These are phyloP conservation scores for Ustilago shanxiensis DNA, from an alignment of 1,284 basidiomycete genomes.

Conservation along the genomic window DNA sequence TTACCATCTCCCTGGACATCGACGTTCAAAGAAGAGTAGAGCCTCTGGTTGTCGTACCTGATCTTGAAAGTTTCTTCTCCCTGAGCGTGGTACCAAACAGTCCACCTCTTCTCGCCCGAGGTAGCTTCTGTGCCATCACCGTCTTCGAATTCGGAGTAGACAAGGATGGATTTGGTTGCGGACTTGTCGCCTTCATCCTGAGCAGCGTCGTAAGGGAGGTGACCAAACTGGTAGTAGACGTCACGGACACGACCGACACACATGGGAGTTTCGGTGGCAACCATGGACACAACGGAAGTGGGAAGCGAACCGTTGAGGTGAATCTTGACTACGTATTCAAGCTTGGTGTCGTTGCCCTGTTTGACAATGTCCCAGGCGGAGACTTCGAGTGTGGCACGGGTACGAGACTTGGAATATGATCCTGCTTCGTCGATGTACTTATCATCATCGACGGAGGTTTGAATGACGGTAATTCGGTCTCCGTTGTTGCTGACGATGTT, in stretches of 20 bases:
- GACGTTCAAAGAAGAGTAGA: constrained; percentile 55
- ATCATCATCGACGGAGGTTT: constrained; percentile 58
- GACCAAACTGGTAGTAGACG: constrained; percentile 54
- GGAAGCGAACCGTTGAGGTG: constrained; percentile 62
- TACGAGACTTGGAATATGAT: constrained; percentile 58
- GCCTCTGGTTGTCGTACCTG: constrained; percentile 54
- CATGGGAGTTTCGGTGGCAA: constrained; percentile 65
- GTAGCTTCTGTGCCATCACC: constrained; percentile 56
- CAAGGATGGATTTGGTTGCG: constrained; percentile 30
- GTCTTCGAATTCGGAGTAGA: constrained; percentile 56
- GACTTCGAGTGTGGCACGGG: constrained; percentile 61
- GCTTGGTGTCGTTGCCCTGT: constrained; percentile 55
- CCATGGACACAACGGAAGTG: constrained; percentile 55
- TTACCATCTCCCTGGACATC: constrained; percentile 53
- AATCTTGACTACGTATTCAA: constrained; percentile 65
- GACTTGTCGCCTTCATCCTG: constrained; percentile 26
- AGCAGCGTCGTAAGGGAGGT: constrained; percentile 53
- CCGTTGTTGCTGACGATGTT: constrained; percentile 40
- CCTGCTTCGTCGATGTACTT: constrained; percentile 61
- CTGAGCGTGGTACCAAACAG: constrained; percentile 47
- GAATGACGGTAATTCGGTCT: constrained; percentile 48
- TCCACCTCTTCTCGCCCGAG: constrained; percentile 55
- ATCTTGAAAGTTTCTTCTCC: constrained; percentile 52
- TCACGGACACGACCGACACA: constrained; percentile 63
- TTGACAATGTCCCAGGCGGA: constrained; percentile 57